phyloP scores from a whole-genome alignment of 805 yeast species.

The Candida taoyuanica region DNA sequence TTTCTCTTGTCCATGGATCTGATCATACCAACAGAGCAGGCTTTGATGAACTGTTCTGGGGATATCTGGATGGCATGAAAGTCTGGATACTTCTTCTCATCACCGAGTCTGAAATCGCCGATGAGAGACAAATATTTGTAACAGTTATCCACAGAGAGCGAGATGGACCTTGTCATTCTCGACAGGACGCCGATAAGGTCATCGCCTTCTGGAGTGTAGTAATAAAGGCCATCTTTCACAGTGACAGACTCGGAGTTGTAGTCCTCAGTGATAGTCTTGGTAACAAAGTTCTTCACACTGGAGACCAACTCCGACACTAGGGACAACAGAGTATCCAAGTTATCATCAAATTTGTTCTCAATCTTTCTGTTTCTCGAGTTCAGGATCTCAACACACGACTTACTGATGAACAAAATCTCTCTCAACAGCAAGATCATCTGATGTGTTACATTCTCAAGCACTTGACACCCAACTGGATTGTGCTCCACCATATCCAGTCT shows the following conservation, averaged over 20 bases:
- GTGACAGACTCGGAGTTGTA: constrained; percentile 7
- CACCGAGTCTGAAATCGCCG: constrained; percentile 62
- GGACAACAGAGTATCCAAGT: constrained; percentile 54
- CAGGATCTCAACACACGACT: constrained; percentile 36
- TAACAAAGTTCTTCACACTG: constrained; percentile 58
- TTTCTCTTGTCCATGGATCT: constrained; percentile 33
- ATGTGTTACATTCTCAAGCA: constrained; percentile 60
- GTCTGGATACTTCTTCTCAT: constrained; percentile 63
- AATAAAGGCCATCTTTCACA: constrained; percentile 34
- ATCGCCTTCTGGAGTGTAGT: constrained; percentile 64
- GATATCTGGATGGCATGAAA: constrained; percentile 52
- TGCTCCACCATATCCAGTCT: constrained; percentile 73
- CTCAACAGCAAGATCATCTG: constrained; percentile 61
- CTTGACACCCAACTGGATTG: constrained; percentile 63
- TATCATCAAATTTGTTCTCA: constrained; percentile 28
- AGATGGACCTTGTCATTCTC: constrained; percentile 52
- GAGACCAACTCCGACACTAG: constrained; percentile 62
- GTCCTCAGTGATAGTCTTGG: constrained; percentile 44
- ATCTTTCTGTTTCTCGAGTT: constrained; percentile 24
- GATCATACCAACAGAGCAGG: constrained; percentile 59
- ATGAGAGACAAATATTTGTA: constrained; percentile 46
- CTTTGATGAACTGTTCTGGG: constrained; percentile 54
- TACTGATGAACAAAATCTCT: constrained; percentile 59
- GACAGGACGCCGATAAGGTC: constrained; percentile 55
- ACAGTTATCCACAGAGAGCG: constrained; percentile 46